These are phyloP conservation scores for Paramecium pentaurelia DNA, from an alignment of 73 alveolate species.

Conservation along the genomic window DNA sequence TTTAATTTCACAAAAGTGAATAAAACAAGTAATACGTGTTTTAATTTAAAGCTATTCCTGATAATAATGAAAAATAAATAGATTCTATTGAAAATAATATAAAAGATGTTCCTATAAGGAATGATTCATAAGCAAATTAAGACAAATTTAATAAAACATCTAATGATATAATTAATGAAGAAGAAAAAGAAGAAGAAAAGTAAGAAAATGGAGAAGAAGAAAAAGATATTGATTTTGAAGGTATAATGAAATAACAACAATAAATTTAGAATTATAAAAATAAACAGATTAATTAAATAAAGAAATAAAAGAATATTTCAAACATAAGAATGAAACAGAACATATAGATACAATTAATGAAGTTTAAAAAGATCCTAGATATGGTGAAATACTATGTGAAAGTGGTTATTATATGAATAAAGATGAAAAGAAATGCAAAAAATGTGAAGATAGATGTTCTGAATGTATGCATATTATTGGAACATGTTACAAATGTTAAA, in stretches of 20 bases:
- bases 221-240: background rate
- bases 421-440: background rate
- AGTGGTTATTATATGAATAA: background rate
- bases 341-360: background rate
- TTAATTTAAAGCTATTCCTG: background rate
- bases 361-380: background rate
- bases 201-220: background rate
- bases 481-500: background rate
- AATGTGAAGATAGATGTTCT: background rate
- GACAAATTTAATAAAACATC: background rate
- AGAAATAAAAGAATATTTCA: background rate
- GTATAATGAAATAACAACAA: background rate
- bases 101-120: background rate
- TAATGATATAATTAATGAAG: background rate
- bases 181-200: background rate
- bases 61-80: background rate
- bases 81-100: background rate
- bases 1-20: background rate
- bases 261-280: background rate
- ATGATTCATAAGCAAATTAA: background rate
- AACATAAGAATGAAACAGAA: background rate
- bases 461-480: constrained; percentile 18
- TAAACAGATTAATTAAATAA: background rate
- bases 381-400: background rate
- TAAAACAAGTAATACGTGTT: constrained; percentile 7